Percentiles rank a stretch among this genome's conserved stretches.
phyloP scores from a whole-genome alignment of 1,284 basidiomycete species.

The Inonotus obliquus region DNA sequence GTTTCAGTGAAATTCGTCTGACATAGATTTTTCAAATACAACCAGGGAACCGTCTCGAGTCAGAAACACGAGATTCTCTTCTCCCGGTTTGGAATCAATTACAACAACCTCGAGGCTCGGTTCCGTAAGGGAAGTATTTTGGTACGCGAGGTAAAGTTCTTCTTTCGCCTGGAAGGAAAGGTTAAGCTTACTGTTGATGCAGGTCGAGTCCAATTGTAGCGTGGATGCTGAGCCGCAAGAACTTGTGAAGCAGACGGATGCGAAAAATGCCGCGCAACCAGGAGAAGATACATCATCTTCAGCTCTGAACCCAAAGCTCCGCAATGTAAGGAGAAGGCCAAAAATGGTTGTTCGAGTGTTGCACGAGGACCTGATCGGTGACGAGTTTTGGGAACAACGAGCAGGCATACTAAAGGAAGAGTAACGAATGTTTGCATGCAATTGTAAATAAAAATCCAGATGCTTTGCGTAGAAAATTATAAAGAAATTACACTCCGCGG shows the following conservation, averaged over 20 bases:
- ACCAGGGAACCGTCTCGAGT: conserved; percentile 80
- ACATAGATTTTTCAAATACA: too few species aligned
- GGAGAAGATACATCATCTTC: neutral
- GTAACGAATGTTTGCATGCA: neutral
- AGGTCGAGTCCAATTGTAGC: neutral
- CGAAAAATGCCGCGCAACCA: neutral
- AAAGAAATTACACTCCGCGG: conserved; percentile 41
- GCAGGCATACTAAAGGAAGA: conserved; percentile 9
- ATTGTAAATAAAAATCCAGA: neutral
- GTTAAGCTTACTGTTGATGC: neutral
- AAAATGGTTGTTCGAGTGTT: conserved; percentile 7
- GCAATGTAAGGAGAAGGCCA: neutral
- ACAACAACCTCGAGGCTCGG: conserved; percentile 71
- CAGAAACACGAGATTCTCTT: conserved; percentile 93
- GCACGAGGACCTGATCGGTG: conserved; percentile 18
- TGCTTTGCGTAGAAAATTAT: conserved; percentile 20
- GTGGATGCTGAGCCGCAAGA: neutral
- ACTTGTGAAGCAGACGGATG: neutral
- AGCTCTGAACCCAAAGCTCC: neutral
- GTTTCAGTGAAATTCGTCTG: too few species aligned
- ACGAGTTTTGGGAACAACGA: conserved; percentile 14
- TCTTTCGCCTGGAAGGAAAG: neutral
- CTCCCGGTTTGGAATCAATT: conserved; percentile 81
- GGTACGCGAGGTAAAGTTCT: conserved; percentile 51
- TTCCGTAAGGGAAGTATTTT: conserved; percentile 87